Conservation (phyloP, 441 rosid species). For the Brassica balearica region DNA sequence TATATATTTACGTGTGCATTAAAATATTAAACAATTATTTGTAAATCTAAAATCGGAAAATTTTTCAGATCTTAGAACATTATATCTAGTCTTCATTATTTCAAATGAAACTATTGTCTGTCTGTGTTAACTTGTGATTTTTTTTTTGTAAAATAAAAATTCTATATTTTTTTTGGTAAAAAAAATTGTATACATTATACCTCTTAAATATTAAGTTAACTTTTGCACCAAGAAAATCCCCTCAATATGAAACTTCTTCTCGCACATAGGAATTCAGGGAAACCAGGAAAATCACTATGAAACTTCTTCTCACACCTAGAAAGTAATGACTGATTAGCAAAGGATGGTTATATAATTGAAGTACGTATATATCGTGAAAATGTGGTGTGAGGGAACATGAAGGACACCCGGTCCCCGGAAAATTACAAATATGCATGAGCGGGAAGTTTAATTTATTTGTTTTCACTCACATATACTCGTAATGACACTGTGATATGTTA, state of each 20-base stretch:
- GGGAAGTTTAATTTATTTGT: slow-evolving; percentile 54
- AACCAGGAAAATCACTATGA: background rate
- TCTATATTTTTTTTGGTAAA: no score
- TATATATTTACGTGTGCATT: background rate
- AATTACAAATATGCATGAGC: slow-evolving; percentile 50
- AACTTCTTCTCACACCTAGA: background rate
- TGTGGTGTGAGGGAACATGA: slow-evolving; percentile 7
- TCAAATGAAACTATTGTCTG: background rate
- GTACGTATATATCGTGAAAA: background rate
- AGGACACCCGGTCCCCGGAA: background rate
- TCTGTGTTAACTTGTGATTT: no score
- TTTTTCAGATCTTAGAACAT: background rate
- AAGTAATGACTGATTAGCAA: background rate
- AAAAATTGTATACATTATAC: no score
- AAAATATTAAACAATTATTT: background rate
- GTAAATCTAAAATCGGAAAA: background rate
- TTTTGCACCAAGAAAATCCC: no score
- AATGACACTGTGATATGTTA: background rate
- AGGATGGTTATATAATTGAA: background rate
- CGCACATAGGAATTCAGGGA: no score
- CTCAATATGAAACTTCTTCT: no score
- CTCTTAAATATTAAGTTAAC: no score
- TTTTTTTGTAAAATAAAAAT: no score
- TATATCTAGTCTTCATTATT: background rate
- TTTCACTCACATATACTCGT: background rate